Base-by-base conservation (phyloP, 108 stramenopile genomes). In the Fistulifera solaris region DNA sequence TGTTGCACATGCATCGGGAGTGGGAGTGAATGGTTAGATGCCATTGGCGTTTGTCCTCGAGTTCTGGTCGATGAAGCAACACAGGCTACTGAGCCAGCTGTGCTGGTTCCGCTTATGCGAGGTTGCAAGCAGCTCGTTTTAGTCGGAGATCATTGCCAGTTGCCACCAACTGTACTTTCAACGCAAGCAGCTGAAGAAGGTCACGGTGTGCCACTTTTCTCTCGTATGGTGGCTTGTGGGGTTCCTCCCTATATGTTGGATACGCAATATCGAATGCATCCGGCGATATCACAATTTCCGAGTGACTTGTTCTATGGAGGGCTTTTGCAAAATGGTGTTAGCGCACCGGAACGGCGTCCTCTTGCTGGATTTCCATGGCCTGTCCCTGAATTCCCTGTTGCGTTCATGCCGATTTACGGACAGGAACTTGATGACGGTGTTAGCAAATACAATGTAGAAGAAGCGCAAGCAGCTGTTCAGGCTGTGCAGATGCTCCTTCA, bases 111-210 rank as follows among this genome's bases (percentile, higher is more conserved):
- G 4, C 62, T 96, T 58, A 84, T 86, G 47, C 61, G 90, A 51
- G 93, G 94, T 35, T 94, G 94, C 65, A 65, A 93, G 54, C 92
- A 94, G 58, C 76, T 96, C 26, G 90, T 98, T 10, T 73, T 98
- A 27, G 95, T 98, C 0, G 96, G 97, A 15, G 97, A 98, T 73
- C 95, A 95, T 51, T 93, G 94, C 56, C 97, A 98, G 77, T 68
- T 98, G 25, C 93, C 93, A 6, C 86, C 96, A 8, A 94, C 93
- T 15, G 88, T 97, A 11, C 71, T 95, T 23, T 80, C 80, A 40
- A 90, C 85, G 8, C 55, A 75, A 40, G 89, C 94, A 14, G 86
- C 86, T 53, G 88, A 88, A 66, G 89, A 86, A 70, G 88, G 88
- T 23, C 72, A 89, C 40, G 89, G 85, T 21, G 86, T 90, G 5